phyloP scores from a whole-genome alignment of 1,139 yeast genomes.

The Arxiozyma slooffiae region DNA sequence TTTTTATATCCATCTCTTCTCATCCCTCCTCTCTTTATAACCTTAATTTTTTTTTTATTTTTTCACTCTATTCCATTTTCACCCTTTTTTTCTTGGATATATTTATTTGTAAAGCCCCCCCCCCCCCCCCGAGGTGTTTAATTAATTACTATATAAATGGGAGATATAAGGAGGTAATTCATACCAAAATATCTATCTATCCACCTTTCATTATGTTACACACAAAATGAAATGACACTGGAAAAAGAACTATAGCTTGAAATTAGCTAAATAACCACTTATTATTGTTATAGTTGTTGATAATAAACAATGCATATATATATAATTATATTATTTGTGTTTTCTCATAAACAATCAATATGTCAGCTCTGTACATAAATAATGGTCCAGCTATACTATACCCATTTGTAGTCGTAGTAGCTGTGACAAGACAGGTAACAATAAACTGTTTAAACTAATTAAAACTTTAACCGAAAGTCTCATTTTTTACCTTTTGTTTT shows the following conservation, averaged over 20 bases:
- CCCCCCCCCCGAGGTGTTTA: no score
- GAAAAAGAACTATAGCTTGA: not conserved
- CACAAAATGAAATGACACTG: not conserved
- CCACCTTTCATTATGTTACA: no score
- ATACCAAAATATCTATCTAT: no score
- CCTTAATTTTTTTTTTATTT: no score
- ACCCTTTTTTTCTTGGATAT: not conserved
- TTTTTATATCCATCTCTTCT: not conserved
- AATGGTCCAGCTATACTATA: constrained; percentile 9
- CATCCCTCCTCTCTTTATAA: not conserved
- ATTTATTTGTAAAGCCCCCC: no score
- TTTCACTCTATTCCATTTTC: no score
- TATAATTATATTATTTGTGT: not conserved
- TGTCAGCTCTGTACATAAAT: constrained; percentile 30
- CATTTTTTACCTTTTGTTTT: not conserved
- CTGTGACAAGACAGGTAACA: not conserved
- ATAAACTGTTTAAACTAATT: not conserved
- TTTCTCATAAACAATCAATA: constrained; percentile 18
- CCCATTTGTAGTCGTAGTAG: constrained; percentile 7
- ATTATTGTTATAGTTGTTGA: no score
- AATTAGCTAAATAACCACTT: not conserved
- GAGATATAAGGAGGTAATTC: no score
- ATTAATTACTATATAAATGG: no score
- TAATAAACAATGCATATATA: no score
- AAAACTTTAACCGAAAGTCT: not conserved